Evolutionary conservation across 2,329 filamentous ascomycete species (phyloP).

Genomic region (Hypomyces rosellus): DNA sequence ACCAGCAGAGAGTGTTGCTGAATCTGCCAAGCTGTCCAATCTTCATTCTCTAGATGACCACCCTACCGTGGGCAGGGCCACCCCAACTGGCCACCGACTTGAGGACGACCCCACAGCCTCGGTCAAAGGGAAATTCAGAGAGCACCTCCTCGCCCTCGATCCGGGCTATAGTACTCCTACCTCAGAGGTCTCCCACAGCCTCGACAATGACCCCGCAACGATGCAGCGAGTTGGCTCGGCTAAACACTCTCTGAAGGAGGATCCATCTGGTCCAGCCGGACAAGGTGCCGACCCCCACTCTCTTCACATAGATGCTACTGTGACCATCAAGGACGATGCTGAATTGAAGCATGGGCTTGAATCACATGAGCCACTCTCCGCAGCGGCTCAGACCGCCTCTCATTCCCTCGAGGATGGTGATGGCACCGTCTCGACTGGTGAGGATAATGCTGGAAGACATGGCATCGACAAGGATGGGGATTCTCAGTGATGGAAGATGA

Average conservation of each 20-base stretch:
- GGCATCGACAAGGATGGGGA: not conserved
- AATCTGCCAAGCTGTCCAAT: not conserved
- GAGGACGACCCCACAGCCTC: conserved; percentile 5
- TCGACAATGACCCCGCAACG: conserved; percentile 9
- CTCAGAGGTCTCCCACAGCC: conserved; percentile 3
- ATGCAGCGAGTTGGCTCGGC: not conserved
- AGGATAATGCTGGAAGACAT: not conserved
- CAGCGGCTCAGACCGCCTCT: not conserved
- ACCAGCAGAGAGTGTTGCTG: not conserved
- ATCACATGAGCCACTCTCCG: conserved; percentile 1
- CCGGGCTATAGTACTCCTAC: not conserved
- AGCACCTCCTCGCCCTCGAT: conserved; percentile 12
- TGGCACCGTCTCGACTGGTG: not conserved
- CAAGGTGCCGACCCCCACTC: conserved; percentile 3
- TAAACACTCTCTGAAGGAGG: conserved; percentile 5
- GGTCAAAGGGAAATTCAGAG: not conserved
- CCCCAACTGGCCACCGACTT: conserved; percentile 9
- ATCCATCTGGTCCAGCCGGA: not conserved
- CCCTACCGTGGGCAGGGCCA: not conserved
- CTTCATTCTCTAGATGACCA: conserved; percentile 1
- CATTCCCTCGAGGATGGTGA: conserved; percentile 11
- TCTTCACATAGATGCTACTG: conserved; percentile 5
- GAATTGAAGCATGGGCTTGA: conserved; percentile 6
- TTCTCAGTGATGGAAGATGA: no score
- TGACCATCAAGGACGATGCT: not conserved